Base-by-base conservation (phyloP, 768 basidiomycete species). In the Hygrophorus russula region DNA sequence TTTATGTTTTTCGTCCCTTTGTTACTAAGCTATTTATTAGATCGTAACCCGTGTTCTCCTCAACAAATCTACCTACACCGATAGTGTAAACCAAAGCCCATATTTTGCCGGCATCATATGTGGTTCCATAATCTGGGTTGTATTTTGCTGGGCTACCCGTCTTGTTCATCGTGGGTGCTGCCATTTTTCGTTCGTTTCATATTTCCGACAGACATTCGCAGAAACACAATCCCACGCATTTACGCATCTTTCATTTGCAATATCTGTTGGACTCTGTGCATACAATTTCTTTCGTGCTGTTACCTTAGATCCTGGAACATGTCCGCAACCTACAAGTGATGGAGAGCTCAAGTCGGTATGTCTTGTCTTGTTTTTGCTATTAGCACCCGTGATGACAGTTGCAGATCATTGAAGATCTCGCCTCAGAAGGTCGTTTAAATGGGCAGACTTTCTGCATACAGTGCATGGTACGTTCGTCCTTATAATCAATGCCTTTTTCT, bases 381-480 rank as follows among this genome's bases (percentile, higher is more conserved):
- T 24, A 7, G 7, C 7, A 7, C 8, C 19, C 47, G 31, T 40
- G 27, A 33, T 42, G n/a, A 12, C 19, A 5, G 15, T 20, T 28
- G 12, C 20, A 93, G 89, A 76, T 88, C 30, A 82, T 99, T 38
- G 93, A 97, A 57, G 88, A 91, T 20, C 67, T 98, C 13, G 88
- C 92, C 11, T 82, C 83, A 8, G 78, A 82, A 55, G 90, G 92
- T 12, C 70, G 83, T 13, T 65, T 99, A 19, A 98, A 97, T 58
- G 93, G 94, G 1, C 91, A 92, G 59, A 91, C 91, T 8, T 98
- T 98, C 60, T 98, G 96, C 55, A 83, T 99, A 40, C 77, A 82
- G 46, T 98, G 94, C 63, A 90, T 98, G 90, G 84, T 82, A 49
- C 38, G 76, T 54, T n/a, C 24, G 18, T 14, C 11, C 29, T 30